Base-by-base conservation (phyloP, 306 rosid species). In the Cicer yamashitae region DNA sequence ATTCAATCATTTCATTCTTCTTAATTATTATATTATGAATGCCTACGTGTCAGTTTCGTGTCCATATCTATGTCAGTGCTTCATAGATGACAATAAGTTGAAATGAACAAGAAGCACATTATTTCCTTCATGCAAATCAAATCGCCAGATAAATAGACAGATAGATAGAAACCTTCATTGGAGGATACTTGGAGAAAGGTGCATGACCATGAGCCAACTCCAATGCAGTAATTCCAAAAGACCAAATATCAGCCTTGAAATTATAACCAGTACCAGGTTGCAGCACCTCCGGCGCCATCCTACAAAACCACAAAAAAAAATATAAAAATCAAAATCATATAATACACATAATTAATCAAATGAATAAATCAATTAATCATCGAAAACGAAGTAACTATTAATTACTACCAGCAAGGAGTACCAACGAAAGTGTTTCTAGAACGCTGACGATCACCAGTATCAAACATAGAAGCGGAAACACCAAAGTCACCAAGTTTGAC, bases 261-360 rank as follows among this genome's bases (percentile, higher is more conserved):
- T 96, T 90, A 75, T 96, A 96, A 47, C 99, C 99, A 34, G 86
- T 89, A 83, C 99, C 99, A 18, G 98, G 99, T 79, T 96, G 99
- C 89, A 96, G 83, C 50, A 96, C 99, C 88, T 96, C 99, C 10
- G 99, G 99, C 46, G 99, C 99, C 99, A 96, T 96, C 99, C 99
- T 92, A 81, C 64, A 67, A 74, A 14, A 71, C 51, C 38, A 20
- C 62, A 56, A 56, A 56, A 18, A 25, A 2, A 22, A 1, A 22
- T 22, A 25, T 25, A 25, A 25, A 25, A 3, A 25, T 25, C 4
- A 25, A 6, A 54, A 75, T 22, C 43, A 66, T 5, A n/a, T 9
- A 20, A 56, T 4, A 56, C 1, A 8, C 13, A 56, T 8, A 17
- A n/a, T n/a, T 11, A 39, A 14, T 6, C 0, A 11, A 59, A 30